phyloP scores from a whole-genome alignment of 768 basidiomycete species.

The Sporobolomyces phaffii region DNA sequence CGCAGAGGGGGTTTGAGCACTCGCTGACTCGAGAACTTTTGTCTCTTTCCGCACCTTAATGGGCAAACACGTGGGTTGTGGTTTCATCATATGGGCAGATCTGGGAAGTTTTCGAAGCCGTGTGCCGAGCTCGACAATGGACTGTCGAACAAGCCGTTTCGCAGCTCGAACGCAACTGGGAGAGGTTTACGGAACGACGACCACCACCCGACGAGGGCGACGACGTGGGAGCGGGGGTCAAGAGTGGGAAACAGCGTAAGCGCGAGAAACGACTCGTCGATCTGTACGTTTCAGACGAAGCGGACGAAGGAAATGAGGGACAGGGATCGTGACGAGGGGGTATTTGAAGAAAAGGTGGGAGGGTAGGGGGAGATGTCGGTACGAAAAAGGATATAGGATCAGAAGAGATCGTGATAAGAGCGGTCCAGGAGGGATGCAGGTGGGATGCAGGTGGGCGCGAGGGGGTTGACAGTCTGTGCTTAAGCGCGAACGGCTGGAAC shows the following conservation, averaged over 20 bases:
- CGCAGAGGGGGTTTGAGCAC: no score
- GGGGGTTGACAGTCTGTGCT: no score
- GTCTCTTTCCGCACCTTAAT: no score
- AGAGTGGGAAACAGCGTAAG: conserved; percentile 3
- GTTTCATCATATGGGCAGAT: conserved; percentile 53
- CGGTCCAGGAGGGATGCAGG: no score
- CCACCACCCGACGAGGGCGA: not conserved
- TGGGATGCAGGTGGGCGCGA: no score
- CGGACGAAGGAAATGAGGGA: not conserved
- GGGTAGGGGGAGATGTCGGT: not conserved
- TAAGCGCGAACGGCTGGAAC: no score
- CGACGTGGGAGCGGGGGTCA: not conserved
- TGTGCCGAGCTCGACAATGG: conserved; percentile 58
- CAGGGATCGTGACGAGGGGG: not conserved
- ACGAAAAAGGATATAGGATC: not conserved
- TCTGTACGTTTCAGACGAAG: conserved; percentile 24
- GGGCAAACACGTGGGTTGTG: no score
- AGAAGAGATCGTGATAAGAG: not conserved
- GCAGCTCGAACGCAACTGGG: conserved; percentile 66
- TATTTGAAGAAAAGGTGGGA: not conserved
- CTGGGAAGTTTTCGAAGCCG: conserved; percentile 71
- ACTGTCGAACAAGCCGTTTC: conserved; percentile 45
- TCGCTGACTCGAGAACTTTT: no score
- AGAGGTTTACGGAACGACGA: conserved; percentile 14
- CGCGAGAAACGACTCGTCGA: conserved; percentile 3